Conservation (phyloP, 2,329 filamentous ascomycete genomes). For the Thermoascus crustaceus region DNA sequence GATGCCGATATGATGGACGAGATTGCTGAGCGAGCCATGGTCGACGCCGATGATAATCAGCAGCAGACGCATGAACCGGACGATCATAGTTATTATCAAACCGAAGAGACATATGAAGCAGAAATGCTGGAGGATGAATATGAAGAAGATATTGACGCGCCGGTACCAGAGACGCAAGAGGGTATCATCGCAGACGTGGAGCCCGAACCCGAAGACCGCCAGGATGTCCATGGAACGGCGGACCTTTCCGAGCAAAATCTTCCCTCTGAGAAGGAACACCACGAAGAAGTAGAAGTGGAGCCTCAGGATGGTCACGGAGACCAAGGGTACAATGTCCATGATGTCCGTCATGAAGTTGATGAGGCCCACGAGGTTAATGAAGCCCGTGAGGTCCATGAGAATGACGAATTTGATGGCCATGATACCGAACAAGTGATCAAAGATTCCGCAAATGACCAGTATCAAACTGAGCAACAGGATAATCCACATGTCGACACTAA, state of each 20-base stretch:
- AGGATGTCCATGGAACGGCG: not conserved
- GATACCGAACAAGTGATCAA: conserved; percentile 3
- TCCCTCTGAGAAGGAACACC: conserved; percentile 3
- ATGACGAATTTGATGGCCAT: conserved; percentile 7
- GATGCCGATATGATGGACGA: conserved; percentile 44
- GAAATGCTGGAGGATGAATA: conserved; percentile 35
- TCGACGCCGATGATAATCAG: conserved; percentile 26
- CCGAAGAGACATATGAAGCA: conserved; percentile 26
- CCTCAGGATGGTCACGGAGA: not conserved
- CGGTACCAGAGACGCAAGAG: conserved; percentile 17
- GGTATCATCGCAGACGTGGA: not conserved
- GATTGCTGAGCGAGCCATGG: conserved; percentile 31
- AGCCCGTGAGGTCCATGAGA: too few species aligned
- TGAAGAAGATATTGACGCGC: conserved; percentile 25
- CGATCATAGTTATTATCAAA: conserved; percentile 21
- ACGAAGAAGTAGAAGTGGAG: conserved; percentile 1
- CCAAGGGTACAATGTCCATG: not conserved
- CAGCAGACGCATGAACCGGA: conserved; percentile 19
- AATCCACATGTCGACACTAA: conserved; percentile 14
- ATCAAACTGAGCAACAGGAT: conserved; percentile 4
- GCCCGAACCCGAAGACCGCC: not conserved
- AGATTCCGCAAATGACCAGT: not conserved
- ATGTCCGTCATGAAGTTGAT: too few species aligned
- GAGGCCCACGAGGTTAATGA: not conserved
- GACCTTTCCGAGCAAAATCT: not conserved